Evolutionary conservation across 73 alveolate genomes (phyloP), one percentile per base, ranked within the genome.

Genomic region (Effrenium voratum): DNA sequence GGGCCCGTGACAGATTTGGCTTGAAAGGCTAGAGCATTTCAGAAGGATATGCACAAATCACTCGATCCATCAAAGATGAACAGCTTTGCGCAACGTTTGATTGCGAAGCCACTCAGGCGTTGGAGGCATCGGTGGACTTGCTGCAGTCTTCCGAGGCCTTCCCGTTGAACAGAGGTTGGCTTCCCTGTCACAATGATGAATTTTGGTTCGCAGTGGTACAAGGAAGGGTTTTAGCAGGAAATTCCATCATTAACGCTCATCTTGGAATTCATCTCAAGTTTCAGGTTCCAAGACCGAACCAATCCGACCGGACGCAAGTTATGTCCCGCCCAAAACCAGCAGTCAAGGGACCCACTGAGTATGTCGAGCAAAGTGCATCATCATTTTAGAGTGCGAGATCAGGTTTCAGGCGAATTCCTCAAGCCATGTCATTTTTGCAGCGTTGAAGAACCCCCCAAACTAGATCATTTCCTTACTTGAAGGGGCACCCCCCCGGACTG

Each of bases 81-180:
- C 22, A 22, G 16, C n/a, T 22, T 57, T 22, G 72, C 16, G 28
- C 16, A 0, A 57, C n/a, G 28, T 57, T 2, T 57, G 72, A 22
- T 57, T 57, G 72, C 16, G 72, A 57, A 30, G 28, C 72, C 72
- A 22, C 5, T 57, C 72, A 57, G 72, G 72, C 72, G 28, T 2
- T 73, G 36, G 83, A 73, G 50, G 40, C 50, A 38, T 28, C 83
- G 52, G 83, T 73, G 24, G 55, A 73, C 83, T 73, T 73, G 52
- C 32, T 73, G 26, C 83, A 73, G 49, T 73, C 83, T 34, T 46
- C 83, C 15, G 83, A 73, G 83, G 83, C 77, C 77, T 63, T 28
- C 41, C 41, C 5, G 34, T 63, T 19, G 77, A 16, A 12, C 43
- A 34, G 10, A 32, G 40, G 30, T 28, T 40, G 43, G 40, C 77